Evolutionary conservation across 495 filamentous ascomycete species (phyloP), one percentile per base, ranked within the genome.

Genomic region (Aspergillus leporis): DNA sequence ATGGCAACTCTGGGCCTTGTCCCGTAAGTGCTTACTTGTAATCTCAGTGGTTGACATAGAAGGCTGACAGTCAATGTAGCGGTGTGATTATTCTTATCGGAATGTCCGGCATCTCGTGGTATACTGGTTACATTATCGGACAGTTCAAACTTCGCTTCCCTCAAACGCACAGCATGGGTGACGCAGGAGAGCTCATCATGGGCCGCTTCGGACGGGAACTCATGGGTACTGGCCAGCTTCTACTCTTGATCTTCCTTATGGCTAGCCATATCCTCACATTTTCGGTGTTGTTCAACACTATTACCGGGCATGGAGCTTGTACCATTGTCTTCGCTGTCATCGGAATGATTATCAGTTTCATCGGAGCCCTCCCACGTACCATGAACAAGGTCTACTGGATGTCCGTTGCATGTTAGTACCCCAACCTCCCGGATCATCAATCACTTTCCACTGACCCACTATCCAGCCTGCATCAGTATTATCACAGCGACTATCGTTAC

Each of bases 211-310:
- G 88, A 0, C 84, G 85, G 48, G 85, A 88, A 60, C 52, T 92
- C 30, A 72, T 87, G 55, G 83, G 83, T 10, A 68, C 73, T 51
- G 85, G 84, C 63, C 87, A 89, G 64, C 69, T 83, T 8, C 62
- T 90, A 49, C 82, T 91, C 59, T 75, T 91, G 21, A 72, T 88
- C 31, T 91, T 93, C 74, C 84, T 89, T 55, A 86, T 89, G 75
- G 88, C 82, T 6, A 88, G 87, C 28, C 89, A 93, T 64, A 82
- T 91, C 0, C 80, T 86, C 59, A 85, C 89, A 61, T 73, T 90
- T 28, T 71, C 74, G 32, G 87, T 90, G 21, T 82, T 91, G 47
- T 76, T 87, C 55, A 80, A 91, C 51, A 83, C 77, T 12, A 66
- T 92, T 28, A 85, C 87, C 1, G 68, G 84, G 7, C 81, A 90